Evolutionary conservation across 371 early-diverging fungal species (phyloP), one percentile per base, ranked within the genome.

Genomic region (Syncephalastrum monosporum): DNA sequence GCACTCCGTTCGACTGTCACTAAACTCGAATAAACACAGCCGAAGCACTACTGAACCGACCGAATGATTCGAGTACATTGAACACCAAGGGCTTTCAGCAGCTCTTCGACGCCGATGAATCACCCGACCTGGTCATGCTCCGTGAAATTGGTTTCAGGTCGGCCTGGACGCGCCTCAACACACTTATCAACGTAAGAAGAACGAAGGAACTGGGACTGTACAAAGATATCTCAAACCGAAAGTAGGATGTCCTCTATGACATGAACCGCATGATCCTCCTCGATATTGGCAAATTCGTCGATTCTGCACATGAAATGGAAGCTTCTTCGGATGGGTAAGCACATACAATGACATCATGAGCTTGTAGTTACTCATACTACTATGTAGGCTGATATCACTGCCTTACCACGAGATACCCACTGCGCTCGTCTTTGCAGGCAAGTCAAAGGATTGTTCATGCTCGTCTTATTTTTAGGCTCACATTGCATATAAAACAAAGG

Each of bases 341-440:
- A 27, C n/a, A 5, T 16, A 43, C 42, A 15, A 45, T 8, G 46
- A 10, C 41, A 17, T 16, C 33, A 41, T 47, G 4, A 25, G 10
- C 45, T 13, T 15, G n/a, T 38, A 8, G 4, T 27, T 27, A 27
- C 3, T 27, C 5, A 27, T 43, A 42, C 5, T 47, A 13, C 1
- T 6, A 25, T 24, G 14, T 19, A 66, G 71, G 12, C 47, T 67
- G 42, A 71, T 66, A 16, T 42, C 53, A 1, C 50, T 78, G 47
- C 84, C 82, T 3, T 72, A 67, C 27, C 82, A 77, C 55, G 90
- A 86, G 59, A 66, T 89, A 15, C 90, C 90, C 3, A 84, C 90
- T 17, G 90, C 75, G 0, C 71, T 87, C 13, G 78, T 89, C 3
- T 86, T 88, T 73, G 82, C 88, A 14, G 89, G 85, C 63, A 56